Evolutionary conservation across 495 filamentous ascomycete genomes (phyloP), one percentile per base, ranked within the genome.

Genomic region (Annulohypoxylon moriforme): DNA sequence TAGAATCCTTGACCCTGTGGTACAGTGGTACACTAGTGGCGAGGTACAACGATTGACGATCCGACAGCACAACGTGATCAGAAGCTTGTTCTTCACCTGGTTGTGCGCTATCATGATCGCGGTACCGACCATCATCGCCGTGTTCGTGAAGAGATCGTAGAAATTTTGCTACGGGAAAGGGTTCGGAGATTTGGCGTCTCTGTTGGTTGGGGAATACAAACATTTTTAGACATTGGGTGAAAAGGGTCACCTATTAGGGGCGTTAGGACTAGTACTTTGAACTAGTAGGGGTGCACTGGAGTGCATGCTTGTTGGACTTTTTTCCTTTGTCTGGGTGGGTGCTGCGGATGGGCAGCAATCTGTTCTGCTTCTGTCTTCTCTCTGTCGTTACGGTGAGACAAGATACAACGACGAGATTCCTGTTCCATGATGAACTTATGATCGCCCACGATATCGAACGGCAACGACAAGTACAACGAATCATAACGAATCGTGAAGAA

Each of bases 1-100:
- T 0, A 80, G 80, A 14, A 62, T 47, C 4, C 74, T 82, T 6
- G 64, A 77, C 24, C 47, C 67, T 6, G 65, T 64, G 0, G 60
- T 82, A 10, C 57, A 57, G 1, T 83, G 81, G 81, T 75, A 64
- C 25, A 82, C 81, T 4, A 27, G 61, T 4, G 79, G 80, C 24
- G 81, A 81, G 52, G 71, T 77, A 3, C 60, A 53, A 22, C 63
- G 47, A 5, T 44, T 82, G 14, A 78, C 71, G 4, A 64, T 59
- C 14, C 57, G 24, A 1, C 81, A 82, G 52, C 69, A 76, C 10
- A 49, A 61, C 33, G 34, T 65, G 16, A 69, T 79, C 49, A 66
- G 72, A 24, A 75, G 60, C 22, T 44, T 72, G 11, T 60, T 78
- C 50, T 14, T 79, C 4, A 1, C 62, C 11, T 77, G 76, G 18